Conservation (phyloP, 345 rosid species). For the Noccaea caerulescens region DNA sequence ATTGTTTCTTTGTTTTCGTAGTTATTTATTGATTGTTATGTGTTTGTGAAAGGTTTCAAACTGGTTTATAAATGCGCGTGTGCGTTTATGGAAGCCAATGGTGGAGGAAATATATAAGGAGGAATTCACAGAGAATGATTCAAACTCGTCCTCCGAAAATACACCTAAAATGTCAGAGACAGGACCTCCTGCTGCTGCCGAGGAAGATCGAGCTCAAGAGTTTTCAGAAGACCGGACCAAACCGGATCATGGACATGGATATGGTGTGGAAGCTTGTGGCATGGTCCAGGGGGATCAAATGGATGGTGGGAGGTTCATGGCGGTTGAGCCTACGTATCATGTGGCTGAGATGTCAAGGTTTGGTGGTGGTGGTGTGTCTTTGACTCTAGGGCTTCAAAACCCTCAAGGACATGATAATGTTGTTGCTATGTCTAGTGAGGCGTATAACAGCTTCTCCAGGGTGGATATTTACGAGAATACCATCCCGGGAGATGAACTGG, state of each 20-base stretch:
- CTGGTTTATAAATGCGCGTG: slow-evolving; percentile 99
- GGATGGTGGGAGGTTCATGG: slow-evolving; percentile 45
- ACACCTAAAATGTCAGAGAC: slow-evolving; percentile 53
- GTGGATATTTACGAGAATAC: slow-evolving; percentile 52
- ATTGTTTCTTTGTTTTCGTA: background rate
- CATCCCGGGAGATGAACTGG: slow-evolving; percentile 53
- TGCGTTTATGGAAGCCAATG: slow-evolving; percentile 99
- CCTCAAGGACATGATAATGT: slow-evolving; percentile 57
- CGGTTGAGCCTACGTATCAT: slow-evolving; percentile 34
- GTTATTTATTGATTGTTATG: slow-evolving; percentile 4
- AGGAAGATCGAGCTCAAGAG: slow-evolving; percentile 27
- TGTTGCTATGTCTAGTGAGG: slow-evolving; percentile 54
- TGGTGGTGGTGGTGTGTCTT: slow-evolving; percentile 71
- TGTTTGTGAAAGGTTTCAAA: slow-evolving; percentile 69
- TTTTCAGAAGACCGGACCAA: slow-evolving; percentile 51
- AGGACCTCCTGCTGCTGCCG: slow-evolving; percentile 15
- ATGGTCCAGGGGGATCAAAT: slow-evolving; percentile 58
- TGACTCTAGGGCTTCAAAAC: slow-evolving; percentile 86
- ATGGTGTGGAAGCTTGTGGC: slow-evolving; percentile 44
- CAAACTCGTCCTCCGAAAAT: slow-evolving; percentile 82
- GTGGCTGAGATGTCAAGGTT: slow-evolving; percentile 66
- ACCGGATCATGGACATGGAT: slow-evolving; percentile 45
- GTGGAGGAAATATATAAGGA: slow-evolving; percentile 99
- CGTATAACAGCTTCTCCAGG: slow-evolving; percentile 33
- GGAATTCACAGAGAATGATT: slow-evolving; percentile 86